phyloP scores from a whole-genome alignment of 2,329 filamentous ascomycete genomes.

The Epichloe baconii region DNA sequence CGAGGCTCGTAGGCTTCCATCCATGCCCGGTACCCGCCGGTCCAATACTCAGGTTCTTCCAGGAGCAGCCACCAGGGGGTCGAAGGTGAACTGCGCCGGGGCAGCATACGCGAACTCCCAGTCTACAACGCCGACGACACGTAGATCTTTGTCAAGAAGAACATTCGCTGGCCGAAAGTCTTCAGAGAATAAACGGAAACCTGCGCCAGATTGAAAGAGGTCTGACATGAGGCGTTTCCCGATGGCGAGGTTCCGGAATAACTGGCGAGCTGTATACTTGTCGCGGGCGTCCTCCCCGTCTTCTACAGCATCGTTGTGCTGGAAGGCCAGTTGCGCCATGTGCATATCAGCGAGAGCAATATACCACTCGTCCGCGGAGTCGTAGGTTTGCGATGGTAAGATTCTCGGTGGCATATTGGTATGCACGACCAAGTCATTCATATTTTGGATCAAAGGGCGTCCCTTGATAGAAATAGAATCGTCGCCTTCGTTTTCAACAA shows the following conservation, averaged over 20 bases:
- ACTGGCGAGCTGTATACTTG: constrained; percentile 20
- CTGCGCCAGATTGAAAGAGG: background rate
- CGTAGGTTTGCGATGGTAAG: too few species aligned
- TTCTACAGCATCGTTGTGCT: constrained; percentile 24
- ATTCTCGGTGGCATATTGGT: too few species aligned
- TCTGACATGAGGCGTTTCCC: constrained; percentile 5
- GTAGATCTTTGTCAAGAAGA: constrained; percentile 16
- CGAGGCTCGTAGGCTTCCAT: constrained; percentile 17
- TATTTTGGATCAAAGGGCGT: too few species aligned
- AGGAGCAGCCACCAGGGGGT: constrained; percentile 27
- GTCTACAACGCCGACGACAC: constrained; percentile 23
- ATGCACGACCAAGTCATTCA: too few species aligned
- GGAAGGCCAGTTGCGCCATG: constrained; percentile 21
- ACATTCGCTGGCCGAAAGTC: constrained; percentile 20
- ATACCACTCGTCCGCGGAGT: constrained; percentile 18
- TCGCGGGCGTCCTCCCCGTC: constrained; percentile 17
- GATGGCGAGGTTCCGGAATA: constrained; percentile 18
- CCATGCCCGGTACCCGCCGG: constrained; percentile 17
- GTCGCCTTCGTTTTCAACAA: too few species aligned
- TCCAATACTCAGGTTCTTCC: constrained; percentile 19
- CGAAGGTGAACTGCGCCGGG: background rate
- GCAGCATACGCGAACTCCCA: constrained; percentile 26
- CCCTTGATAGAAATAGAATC: too few species aligned
- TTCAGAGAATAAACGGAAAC: constrained; percentile 12
- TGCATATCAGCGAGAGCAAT: constrained; percentile 23